These are phyloP conservation scores for Peltaster fructicola DNA, from an alignment of 2,329 filamentous ascomycete genomes.

Conservation along the genomic window DNA sequence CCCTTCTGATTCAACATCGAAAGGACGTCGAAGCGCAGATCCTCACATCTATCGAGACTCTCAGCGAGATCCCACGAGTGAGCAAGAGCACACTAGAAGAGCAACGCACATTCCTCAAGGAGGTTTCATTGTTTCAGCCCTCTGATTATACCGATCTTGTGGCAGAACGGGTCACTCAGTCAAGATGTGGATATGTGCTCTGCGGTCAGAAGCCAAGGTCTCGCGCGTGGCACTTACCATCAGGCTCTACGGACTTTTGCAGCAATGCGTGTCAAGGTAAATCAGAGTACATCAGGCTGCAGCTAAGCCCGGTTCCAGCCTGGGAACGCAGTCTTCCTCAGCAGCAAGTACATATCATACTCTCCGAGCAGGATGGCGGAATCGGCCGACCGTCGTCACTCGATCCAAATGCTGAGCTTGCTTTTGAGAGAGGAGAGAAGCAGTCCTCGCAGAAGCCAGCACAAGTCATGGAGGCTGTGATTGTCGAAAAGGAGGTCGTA, in stretches of 20 bases:
- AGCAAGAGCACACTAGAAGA: constrained; percentile 38
- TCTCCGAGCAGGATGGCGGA: constrained; percentile 23
- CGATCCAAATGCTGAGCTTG: constrained; percentile 16
- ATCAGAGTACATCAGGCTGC: constrained; percentile 73
- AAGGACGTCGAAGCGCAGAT: constrained; percentile 64
- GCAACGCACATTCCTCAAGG: constrained; percentile 43
- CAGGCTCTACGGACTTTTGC: constrained; percentile 75
- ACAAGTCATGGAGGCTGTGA: constrained; percentile 15
- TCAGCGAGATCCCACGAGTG: constrained; percentile 45
- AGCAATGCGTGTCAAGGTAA: constrained; percentile 59
- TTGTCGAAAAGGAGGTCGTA: constrained; percentile 16
- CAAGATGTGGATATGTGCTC: constrained; percentile 66
- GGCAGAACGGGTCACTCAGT: constrained; percentile 71
- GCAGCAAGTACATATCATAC: constrained; percentile 20
- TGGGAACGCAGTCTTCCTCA: constrained; percentile 59
- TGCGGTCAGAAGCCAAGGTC: constrained; percentile 48
- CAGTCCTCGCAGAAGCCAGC: constrained; percentile 12
- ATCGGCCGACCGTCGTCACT: no score
- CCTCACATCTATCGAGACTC: constrained; percentile 50
- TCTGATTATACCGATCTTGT: constrained; percentile 79
- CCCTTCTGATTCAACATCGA: constrained; percentile 61
- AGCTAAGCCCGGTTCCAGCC: constrained; percentile 68
- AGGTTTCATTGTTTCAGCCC: constrained; percentile 61
- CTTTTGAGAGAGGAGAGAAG: constrained; percentile 27
- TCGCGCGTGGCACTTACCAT: constrained; percentile 49